Evolutionary conservation across 108 stramenopile genomes (phyloP).

Genomic region (Phaeodactylum tricornutum): DNA sequence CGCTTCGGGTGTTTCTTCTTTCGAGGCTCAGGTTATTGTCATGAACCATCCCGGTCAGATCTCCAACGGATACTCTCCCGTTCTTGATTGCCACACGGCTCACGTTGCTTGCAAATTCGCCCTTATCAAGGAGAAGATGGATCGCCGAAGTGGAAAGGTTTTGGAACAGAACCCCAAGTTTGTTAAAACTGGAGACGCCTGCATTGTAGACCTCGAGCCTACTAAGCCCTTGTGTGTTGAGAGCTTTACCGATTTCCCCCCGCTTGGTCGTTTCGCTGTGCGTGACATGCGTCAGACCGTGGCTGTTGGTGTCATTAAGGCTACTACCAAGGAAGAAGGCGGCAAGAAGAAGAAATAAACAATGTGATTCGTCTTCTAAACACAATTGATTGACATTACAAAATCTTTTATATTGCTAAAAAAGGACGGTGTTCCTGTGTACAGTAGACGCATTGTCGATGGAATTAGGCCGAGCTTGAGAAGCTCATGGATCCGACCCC

Average conservation of each 20-base stretch:
- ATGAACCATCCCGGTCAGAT: conserved; percentile 95
- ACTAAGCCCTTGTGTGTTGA: conserved; percentile 89
- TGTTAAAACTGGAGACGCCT: conserved; percentile 85
- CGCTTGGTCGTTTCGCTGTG: conserved; percentile 92
- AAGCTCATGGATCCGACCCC: no score
- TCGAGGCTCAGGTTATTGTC: conserved; percentile 89
- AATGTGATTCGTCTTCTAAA: neutral
- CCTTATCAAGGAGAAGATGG: conserved; percentile 85
- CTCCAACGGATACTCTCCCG: conserved; percentile 84
- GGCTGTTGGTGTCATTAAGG: conserved; percentile 92
- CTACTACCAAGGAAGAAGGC: conserved; percentile 43
- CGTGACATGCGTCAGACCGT: conserved; percentile 83
- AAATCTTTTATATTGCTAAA: no score
- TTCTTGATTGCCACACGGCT: conserved; percentile 91
- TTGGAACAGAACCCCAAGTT: conserved; percentile 82
- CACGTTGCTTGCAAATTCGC: conserved; percentile 88
- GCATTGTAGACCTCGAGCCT: conserved; percentile 82
- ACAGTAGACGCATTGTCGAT: no score
- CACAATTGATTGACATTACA: no score
- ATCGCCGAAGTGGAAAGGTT: conserved; percentile 81
- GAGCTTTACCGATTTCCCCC: conserved; percentile 81
- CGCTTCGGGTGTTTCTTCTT: conserved; percentile 45
- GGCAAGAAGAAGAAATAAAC: conserved; percentile 1
- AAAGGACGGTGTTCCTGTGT: no score
- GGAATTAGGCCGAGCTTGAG: no score